phyloP scores from a whole-genome alignment of 2,329 filamentous ascomycete genomes.

The Myriangium duriaei region DNA sequence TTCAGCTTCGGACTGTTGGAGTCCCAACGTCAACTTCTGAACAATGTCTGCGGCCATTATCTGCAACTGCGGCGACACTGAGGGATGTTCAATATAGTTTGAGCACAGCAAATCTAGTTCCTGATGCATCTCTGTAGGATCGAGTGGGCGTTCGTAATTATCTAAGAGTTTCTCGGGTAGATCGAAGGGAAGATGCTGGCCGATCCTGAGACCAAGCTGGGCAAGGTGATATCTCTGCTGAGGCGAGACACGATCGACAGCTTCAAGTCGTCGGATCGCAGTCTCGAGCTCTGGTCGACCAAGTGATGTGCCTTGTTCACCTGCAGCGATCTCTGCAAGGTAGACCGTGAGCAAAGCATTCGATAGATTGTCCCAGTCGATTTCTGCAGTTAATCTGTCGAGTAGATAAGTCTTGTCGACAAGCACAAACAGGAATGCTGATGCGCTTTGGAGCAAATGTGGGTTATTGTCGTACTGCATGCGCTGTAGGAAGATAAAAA shows the following conservation, averaged over 20 bases:
- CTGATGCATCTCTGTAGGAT: conserved; percentile 2
- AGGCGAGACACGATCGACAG: neutral
- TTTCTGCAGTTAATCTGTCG: neutral
- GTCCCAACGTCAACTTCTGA: conserved; percentile 1
- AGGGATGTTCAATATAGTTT: conserved; percentile 2
- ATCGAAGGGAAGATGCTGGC: conserved; percentile 4
- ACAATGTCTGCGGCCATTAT: conserved; percentile 2
- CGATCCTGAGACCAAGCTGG: conserved; percentile 1
- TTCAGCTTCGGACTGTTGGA: conserved; percentile 5
- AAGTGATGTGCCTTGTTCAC: neutral
- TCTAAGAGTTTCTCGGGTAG: conserved; percentile 2
- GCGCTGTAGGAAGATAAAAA: conserved; percentile 2
- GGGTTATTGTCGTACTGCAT: conserved; percentile 1
- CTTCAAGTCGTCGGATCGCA: neutral
- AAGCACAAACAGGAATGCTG: neutral
- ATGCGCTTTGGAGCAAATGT: conserved; percentile 1
- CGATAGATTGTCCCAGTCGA: conserved; percentile 3
- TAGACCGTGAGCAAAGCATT: conserved; percentile 4
- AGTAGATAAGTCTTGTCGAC: neutral
- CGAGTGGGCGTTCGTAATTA: conserved; percentile 3
- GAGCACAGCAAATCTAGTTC: conserved; percentile 1
- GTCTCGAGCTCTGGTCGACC: neutral
- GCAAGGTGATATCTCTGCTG: conserved; percentile 6
- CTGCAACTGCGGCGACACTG: conserved; percentile 1
- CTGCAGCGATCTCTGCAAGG: neutral